Conservation (phyloP, 495 filamentous ascomycete species). For the Xylaria intraflava region DNA sequence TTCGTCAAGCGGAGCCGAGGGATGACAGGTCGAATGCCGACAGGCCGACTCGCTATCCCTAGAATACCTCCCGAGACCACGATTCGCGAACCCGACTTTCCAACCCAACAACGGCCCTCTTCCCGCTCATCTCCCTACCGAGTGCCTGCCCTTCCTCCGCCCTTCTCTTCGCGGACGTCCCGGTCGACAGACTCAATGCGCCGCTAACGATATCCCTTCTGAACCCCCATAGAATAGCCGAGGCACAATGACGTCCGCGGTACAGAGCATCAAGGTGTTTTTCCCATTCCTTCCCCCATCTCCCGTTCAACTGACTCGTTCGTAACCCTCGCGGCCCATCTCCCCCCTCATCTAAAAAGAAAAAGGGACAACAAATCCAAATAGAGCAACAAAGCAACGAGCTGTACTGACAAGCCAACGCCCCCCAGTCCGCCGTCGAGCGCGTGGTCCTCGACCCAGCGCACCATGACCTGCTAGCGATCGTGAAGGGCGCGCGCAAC, state of each 20-base stretch:
- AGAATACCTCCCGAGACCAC: no score
- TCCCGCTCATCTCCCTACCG: no score
- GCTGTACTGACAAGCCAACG: not conserved
- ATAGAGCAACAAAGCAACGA: no score
- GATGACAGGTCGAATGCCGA: no score
- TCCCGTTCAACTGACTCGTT: not conserved
- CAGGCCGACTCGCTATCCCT: no score
- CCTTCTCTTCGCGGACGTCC: no score
- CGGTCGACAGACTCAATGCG: no score
- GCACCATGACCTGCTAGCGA: conserved; percentile 71
- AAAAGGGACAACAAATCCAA: not conserved
- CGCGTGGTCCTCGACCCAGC: conserved; percentile 70
- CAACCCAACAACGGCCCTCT: no score
- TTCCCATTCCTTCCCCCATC: not conserved
- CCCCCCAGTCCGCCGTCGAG: conserved; percentile 47
- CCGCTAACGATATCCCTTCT: not conserved
- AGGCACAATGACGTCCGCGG: conserved; percentile 14
- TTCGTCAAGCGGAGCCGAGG: no score
- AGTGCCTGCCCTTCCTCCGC: no score
- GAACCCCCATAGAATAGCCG: conserved; percentile 5
- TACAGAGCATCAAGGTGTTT: conserved; percentile 8
- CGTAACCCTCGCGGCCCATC: no score
- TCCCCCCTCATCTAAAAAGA: not conserved
- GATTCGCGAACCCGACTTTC: no score
- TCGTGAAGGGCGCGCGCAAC: conserved; percentile 91